These are phyloP conservation scores for Erigeron canadensis DNA, from an alignment of 129 eudicot species.

Conservation along the genomic window DNA sequence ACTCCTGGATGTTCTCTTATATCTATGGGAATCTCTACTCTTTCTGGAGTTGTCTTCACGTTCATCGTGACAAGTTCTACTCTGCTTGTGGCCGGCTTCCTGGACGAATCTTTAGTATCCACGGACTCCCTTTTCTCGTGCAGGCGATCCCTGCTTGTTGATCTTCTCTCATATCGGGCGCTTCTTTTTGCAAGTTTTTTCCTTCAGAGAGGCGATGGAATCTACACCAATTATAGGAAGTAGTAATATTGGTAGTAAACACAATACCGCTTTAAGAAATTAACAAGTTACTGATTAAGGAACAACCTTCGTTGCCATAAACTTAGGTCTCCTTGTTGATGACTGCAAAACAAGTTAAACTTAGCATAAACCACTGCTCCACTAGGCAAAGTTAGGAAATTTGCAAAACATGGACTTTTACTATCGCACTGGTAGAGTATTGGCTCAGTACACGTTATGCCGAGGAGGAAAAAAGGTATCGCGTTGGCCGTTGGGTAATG, in stretches of 20 bases:
- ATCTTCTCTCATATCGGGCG: conserved; percentile 38
- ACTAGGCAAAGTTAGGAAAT: neutral
- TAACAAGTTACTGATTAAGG: no score
- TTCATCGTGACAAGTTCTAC: conserved; percentile 29
- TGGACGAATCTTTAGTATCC: conserved; percentile 39
- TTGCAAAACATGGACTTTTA: neutral
- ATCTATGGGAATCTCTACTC: conserved; percentile 41
- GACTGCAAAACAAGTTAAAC: neutral
- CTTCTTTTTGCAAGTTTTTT: conserved; percentile 31
- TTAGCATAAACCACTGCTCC: neutral
- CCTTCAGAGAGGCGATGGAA: conserved; percentile 80
- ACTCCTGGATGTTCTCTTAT: conserved; percentile 39
- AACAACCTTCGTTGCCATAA: neutral
- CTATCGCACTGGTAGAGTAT: neutral
- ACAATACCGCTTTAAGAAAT: conserved; percentile 2
- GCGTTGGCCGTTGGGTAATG: no score
- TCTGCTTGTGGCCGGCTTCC: conserved; percentile 37
- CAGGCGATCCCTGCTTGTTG: conserved; percentile 39
- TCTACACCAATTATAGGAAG: conserved; percentile 27
- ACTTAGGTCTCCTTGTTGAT: neutral
- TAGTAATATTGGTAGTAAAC: neutral
- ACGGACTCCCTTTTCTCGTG: conserved; percentile 33
- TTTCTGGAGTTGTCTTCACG: conserved; percentile 35
- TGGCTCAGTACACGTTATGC: no score
- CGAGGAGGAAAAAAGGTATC: no score